A percentile compares a stretch with the other conserved stretches of the same genome.
These are phyloP conservation scores for Chytriomyces hyalinus DNA, from an alignment of 192 early-diverging fungal species.

Conservation along the genomic window DNA sequence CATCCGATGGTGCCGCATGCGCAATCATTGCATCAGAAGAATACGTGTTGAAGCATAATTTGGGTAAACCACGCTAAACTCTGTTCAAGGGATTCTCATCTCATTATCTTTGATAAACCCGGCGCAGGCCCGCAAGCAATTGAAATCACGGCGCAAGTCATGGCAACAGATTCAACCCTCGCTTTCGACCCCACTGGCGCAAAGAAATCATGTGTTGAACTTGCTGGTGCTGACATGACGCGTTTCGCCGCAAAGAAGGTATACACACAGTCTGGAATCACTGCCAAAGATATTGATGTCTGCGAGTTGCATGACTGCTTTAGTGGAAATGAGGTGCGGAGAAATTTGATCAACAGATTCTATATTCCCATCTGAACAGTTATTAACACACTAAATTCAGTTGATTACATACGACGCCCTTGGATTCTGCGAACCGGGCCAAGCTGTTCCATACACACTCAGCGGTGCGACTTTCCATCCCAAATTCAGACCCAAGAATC, in stretches of 20 bases:
- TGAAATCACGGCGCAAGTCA: conserved; percentile 68
- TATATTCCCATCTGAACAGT: neutral
- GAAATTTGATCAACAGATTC: neutral
- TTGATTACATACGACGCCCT: conserved; percentile 77
- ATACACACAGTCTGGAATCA: conserved; percentile 64
- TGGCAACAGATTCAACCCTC: conserved; percentile 74
- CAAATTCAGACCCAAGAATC: conserved; percentile 27
- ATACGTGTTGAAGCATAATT: conserved; percentile 65
- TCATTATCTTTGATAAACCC: neutral
- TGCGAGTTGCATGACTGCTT: conserved; percentile 81
- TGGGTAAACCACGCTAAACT: conserved; percentile 40
- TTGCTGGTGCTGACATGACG: conserved; percentile 69
- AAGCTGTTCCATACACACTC: conserved; percentile 57
- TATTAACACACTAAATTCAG: conserved; percentile 11
- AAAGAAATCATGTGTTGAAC: conserved; percentile 38
- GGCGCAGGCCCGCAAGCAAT: conserved; percentile 56
- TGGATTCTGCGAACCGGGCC: conserved; percentile 65
- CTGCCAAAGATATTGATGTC: conserved; percentile 65
- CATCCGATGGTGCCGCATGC: conserved; percentile 73
- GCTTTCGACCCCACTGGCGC: conserved; percentile 43
- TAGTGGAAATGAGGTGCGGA: conserved; percentile 71
- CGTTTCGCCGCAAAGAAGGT: conserved; percentile 62
- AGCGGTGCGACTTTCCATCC: conserved; percentile 39
- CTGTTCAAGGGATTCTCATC: neutral
- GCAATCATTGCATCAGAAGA: conserved; percentile 69